These are phyloP conservation scores for Solanum acaule DNA, from an alignment of 257 asterid genomes.

Conservation along the genomic window DNA sequence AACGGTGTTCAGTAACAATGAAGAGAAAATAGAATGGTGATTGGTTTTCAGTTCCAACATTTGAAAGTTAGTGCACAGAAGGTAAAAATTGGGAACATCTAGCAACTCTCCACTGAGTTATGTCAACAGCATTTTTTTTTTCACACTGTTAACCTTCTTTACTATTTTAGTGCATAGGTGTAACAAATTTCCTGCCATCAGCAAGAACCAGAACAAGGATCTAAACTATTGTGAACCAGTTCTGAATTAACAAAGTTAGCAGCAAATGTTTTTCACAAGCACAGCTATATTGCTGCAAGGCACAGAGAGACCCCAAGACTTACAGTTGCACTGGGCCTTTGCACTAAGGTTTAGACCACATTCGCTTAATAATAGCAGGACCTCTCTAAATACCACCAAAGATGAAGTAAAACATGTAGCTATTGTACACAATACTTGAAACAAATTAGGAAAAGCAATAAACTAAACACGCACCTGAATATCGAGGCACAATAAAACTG, in stretches of 20 bases:
- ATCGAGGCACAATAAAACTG: constrained; percentile 72
- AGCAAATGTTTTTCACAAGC: neutral
- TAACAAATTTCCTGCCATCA: neutral
- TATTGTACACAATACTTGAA: neutral
- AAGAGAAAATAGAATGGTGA: neutral
- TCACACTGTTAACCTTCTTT: neutral
- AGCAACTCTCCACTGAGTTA: neutral
- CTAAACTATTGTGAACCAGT: neutral
- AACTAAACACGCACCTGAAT: constrained; percentile 42
- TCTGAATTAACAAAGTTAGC: neutral
- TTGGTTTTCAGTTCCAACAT: neutral
- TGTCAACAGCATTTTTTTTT: neutral
- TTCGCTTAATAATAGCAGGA: neutral
- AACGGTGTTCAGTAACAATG: neutral
- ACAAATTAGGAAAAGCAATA: neutral
- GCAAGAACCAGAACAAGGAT: neutral
- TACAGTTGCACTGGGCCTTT: neutral
- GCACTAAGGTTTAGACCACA: neutral
- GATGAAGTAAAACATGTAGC: neutral
- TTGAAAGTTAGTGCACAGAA: neutral
- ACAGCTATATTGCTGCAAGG: neutral
- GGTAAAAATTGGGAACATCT: neutral
- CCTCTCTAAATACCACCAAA: neutral
- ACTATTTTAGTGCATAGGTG: neutral
- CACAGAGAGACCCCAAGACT: neutral